Percentiles rank a stretch among this genome's conserved stretches.
phyloP scores from a whole-genome alignment of 371 early-diverging fungal genomes.

The Lichtheimia corymbifera region DNA sequence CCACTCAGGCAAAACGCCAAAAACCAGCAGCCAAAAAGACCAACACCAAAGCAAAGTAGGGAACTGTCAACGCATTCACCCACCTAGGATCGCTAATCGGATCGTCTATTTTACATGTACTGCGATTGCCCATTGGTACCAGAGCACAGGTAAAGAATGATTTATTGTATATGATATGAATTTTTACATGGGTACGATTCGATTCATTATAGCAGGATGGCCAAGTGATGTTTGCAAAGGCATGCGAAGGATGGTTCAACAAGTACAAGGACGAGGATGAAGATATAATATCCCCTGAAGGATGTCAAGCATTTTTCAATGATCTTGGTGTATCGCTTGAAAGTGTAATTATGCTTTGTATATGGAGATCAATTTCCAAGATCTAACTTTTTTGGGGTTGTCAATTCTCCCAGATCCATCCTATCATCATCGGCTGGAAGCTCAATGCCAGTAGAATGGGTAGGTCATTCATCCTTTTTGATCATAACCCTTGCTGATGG shows the following conservation, averaged over 20 bases:
- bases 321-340: constrained; percentile 35
- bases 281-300: constrained; percentile 33
- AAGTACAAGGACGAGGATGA: constrained; percentile 29
- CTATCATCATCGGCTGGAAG: constrained; percentile 41
- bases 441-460: constrained; percentile 39
- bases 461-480: not conserved
- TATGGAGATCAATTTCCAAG: not conserved
- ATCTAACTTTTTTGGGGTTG: not conserved
- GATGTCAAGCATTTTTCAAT: constrained; percentile 34
- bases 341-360: constrained; percentile 21
- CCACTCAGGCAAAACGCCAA: no score
- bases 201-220: no score
- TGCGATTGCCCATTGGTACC: no score
- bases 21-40: no score
- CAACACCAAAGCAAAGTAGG: no score
- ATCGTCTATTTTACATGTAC: no score
- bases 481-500: no score
- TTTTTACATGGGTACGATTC: no score
- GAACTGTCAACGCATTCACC: no score
- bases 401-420: constrained; percentile 18
- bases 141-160: no score
- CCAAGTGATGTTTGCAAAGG: constrained; percentile 1
- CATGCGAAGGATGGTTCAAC: constrained; percentile 24
- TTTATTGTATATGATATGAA: no score
- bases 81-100: no score